Evolutionary conservation across 495 filamentous ascomycete species (phyloP), one percentile per base, ranked within the genome.

Genomic region (Talaromyces trachyspermus): DNA sequence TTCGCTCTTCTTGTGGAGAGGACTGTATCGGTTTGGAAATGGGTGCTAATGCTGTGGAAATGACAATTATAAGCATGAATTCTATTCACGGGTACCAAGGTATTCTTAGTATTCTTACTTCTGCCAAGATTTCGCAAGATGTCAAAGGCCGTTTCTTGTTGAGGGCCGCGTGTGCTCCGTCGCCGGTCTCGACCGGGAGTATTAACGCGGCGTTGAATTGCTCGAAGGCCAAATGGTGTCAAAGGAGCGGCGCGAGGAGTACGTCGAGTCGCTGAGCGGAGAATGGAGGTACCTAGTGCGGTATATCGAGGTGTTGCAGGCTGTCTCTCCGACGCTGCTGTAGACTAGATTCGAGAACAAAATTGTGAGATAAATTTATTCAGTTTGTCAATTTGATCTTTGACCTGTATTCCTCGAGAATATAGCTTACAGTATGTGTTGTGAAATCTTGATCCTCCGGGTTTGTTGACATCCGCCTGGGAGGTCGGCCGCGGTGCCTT

Each of bases 121-220:
- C 70, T 77, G 43, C 84, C 82, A 8, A 92, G 68, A 44, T 80
- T 77, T 22, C 79, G 74, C 23, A 91, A 58, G 17, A 80, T 68
- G 57, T 89, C 81, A 45, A 85, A 79, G 5, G 85, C 85, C 5
- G 87, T 88, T 61, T 89, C 86, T 36, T 86, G 76, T 56, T 84
- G 80, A 49, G 83, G 68, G 8, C 44, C 44, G 32, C 80, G 73
- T 17, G 78, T 69, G 52, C 84, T 89, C 46, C 75, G 74, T 43
- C 86, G 70, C 3, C 84, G 75, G 43, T 77, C 72, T n/a, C 77
- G 71, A 19, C 76, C 83, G 20, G 87, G 85, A 0, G 86, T 90
- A 49, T 81, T 75, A n/a, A 83, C 78, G 29, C 84, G 78, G 36
- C 86, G 80, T 52, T 88, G 80, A 41, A 87, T 75, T 12, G 84